Base-by-base conservation (phyloP, 2,329 filamentous ascomycete species). In the Hypoxylon sp. region DNA sequence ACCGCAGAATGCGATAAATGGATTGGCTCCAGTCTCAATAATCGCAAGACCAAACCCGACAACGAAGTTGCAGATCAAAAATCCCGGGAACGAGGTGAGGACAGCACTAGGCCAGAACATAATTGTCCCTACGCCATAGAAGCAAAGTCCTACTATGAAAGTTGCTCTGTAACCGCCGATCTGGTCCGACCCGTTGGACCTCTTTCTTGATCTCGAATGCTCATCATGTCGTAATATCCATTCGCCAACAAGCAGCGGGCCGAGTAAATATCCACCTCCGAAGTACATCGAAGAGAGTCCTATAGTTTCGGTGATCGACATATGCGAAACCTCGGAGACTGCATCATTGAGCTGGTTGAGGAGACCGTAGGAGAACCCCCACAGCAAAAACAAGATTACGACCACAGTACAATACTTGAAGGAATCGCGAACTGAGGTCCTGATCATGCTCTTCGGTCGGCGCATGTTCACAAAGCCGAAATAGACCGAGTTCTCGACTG, bases 301-400 rank as follows among this genome's bases (percentile, higher is more conserved):
- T 2, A 93, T 81, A 0, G 86, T 90, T 77, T 93, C 85, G 5
- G 87, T 84, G 0, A 83, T 78, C 0, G 83, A 86, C 84, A 91
- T 90, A 21, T 85, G 74, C 13, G 90, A 86, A 5, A 93, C 86
- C 11, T 79, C 75, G 36, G 90, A 88, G 57, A 93, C 90, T 23
- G 89, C 88, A 19, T 85, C 86, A 76, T 97, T 97, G 28, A 98
- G 85, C 0, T 90, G 91, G 74, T 96, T 93, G 5, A 97, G 83
- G 1, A 97, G 85, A 0, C 94, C 94, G 73, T 97, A 97, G 0
- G 93, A 94, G 63, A 97, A 91, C 0, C 94, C 94, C 94, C 93
- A 97, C 2, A 97, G 82, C 70, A 97, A 89, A 80, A 97, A 97
- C 0, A 97, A 82, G 5, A 94, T 86, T 0, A 92, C 93, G 21